Evolutionary conservation across 208 protist genomes (phyloP).

Genomic region (Naegleria lovaniensis): DNA sequence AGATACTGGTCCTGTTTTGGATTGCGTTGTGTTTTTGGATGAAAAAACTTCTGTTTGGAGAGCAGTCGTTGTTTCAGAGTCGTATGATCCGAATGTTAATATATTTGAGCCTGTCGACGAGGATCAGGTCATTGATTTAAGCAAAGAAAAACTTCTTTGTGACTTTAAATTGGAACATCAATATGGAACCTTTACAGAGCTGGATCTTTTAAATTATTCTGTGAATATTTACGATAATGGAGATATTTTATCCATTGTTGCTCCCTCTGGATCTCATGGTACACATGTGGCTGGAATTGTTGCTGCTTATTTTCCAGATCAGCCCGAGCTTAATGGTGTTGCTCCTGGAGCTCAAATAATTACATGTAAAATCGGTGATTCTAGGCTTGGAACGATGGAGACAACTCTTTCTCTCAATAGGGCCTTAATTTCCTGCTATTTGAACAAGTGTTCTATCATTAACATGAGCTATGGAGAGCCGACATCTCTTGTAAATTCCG

Average conservation of each 20-base stretch:
- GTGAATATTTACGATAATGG: constrained; percentile 56
- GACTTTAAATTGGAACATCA: constrained; percentile 29
- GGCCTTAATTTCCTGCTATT: constrained; percentile 37
- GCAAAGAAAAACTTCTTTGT: background rate
- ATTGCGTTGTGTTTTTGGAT: constrained; percentile 44
- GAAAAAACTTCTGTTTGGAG: constrained; percentile 2
- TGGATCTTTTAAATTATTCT: constrained; percentile 40
- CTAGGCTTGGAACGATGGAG: constrained; percentile 44
- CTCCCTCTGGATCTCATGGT: constrained; percentile 46
- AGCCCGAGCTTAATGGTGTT: constrained; percentile 51
- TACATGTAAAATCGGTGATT: constrained; percentile 57
- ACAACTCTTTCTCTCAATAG: constrained; percentile 44
- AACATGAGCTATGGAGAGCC: constrained; percentile 59
- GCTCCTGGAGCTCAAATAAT: constrained; percentile 51
- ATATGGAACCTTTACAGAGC: constrained; percentile 27
- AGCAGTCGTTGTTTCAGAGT: background rate
- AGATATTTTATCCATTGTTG: constrained; percentile 48
- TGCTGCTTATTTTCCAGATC: constrained; percentile 48
- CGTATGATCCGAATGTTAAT: background rate
- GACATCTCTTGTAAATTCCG: constrained; percentile 34
- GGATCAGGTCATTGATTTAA: constrained; percentile 38
- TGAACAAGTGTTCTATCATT: constrained; percentile 46
- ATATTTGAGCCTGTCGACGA: background rate
- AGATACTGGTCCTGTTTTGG: constrained; percentile 19
- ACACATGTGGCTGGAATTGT: constrained; percentile 60